Evolutionary conservation across 495 filamentous ascomycete genomes (phyloP).

Genomic region (Penicillium paradoxum): DNA sequence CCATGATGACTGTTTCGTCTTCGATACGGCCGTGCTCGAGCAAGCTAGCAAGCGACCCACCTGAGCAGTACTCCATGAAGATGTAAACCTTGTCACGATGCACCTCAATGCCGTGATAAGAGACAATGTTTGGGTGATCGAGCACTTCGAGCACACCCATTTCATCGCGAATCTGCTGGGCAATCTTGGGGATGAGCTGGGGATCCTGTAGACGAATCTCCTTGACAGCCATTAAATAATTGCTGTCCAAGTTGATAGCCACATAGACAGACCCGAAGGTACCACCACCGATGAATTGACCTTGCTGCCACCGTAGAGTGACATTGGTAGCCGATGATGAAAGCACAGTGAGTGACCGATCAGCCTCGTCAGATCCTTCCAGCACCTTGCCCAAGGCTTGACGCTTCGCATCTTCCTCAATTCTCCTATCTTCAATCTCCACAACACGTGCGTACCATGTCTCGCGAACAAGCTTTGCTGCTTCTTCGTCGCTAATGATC

Average conservation of each 20-base stretch:
- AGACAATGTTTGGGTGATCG: slow-evolving; percentile 95
- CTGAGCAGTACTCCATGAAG: slow-evolving; percentile 99
- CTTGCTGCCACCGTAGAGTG: slow-evolving; percentile 94
- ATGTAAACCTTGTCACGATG: slow-evolving; percentile 98
- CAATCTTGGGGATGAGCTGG: slow-evolving; percentile 89
- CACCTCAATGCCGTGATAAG: slow-evolving; percentile 96
- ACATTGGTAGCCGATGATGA: slow-evolving; percentile 93
- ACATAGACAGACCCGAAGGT: slow-evolving; percentile 97
- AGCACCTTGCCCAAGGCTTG: slow-evolving; percentile 85
- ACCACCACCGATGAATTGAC: slow-evolving; percentile 92
- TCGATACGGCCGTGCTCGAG: slow-evolving; percentile 96
- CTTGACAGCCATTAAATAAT: slow-evolving; percentile 96
- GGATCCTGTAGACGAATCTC: slow-evolving; percentile 97
- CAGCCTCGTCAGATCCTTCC: slow-evolving; percentile 90
- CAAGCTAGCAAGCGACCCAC: slow-evolving; percentile 84
- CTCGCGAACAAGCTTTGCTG: slow-evolving; percentile 63
- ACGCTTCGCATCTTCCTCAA: slow-evolving; percentile 77
- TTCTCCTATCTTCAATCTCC: slow-evolving; percentile 71
- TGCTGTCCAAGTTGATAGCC: slow-evolving; percentile 93
- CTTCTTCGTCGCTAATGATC: slow-evolving; percentile 81
- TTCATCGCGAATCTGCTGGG: slow-evolving; percentile 89
- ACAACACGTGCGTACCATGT: slow-evolving; percentile 65
- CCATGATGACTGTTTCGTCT: slow-evolving; percentile 96
- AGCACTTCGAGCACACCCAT: slow-evolving; percentile 94
- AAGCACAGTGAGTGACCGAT: slow-evolving; percentile 87